Evolutionary conservation across 169 alveolate species (phyloP).

Genomic region (Eimeria acervulina): DNA sequence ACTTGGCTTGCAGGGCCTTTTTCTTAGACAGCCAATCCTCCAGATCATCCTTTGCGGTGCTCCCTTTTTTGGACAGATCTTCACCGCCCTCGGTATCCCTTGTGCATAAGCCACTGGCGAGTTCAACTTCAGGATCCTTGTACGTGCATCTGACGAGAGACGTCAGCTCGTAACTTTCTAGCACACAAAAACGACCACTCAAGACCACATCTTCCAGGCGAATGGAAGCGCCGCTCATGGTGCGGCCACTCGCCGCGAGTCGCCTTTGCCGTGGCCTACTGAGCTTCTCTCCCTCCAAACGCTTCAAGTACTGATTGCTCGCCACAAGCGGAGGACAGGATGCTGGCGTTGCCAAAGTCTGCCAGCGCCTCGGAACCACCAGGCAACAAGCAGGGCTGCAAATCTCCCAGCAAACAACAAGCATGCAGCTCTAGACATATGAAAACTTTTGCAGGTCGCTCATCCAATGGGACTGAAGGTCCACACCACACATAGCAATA

Average conservation of each 20-base stretch:
- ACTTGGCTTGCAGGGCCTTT: neutral
- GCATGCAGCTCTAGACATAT: neutral
- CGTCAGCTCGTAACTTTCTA: constrained; percentile 30
- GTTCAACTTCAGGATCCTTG: neutral
- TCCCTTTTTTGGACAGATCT: neutral
- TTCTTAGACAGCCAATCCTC: neutral
- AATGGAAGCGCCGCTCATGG: constrained; percentile 23
- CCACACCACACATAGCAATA: neutral
- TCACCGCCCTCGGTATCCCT: neutral
- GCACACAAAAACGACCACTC: constrained; percentile 43
- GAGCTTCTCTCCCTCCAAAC: constrained; percentile 5
- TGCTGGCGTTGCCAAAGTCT: constrained; percentile 51
- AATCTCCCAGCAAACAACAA: neutral
- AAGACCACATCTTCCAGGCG: constrained; percentile 58
- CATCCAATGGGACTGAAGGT: neutral
- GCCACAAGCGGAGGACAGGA: constrained; percentile 50
- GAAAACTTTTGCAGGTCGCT: neutral
- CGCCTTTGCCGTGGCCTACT: neutral
- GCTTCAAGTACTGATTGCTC: neutral
- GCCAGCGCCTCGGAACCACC: constrained; percentile 74
- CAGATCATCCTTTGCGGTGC: neutral
- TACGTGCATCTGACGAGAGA: constrained; percentile 47
- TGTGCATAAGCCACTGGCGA: neutral
- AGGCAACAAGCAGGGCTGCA: constrained; percentile 70
- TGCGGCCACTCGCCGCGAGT: constrained; percentile 51